phyloP scores from a whole-genome alignment of 2,329 filamentous ascomycete genomes.

The Apiospora marii region DNA sequence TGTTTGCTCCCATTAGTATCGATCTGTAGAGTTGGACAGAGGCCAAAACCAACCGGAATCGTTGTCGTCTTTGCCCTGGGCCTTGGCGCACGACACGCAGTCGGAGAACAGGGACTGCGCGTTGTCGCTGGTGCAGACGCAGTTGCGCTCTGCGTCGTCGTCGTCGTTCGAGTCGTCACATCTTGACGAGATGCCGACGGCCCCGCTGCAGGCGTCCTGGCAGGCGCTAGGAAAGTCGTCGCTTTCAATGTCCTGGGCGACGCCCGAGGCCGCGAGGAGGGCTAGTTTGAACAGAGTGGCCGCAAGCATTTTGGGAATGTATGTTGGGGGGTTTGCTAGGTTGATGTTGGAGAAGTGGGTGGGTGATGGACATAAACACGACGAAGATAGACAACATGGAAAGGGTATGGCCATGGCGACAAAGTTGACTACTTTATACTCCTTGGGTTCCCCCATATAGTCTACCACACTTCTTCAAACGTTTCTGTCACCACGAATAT shows the following conservation, averaged over 20 bases:
- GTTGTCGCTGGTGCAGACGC: not conserved
- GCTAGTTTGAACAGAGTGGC: not conserved
- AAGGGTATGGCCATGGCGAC: no score
- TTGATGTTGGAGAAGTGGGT: not conserved
- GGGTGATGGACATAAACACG: not conserved
- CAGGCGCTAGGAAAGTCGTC: not conserved
- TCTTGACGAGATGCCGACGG: not conserved
- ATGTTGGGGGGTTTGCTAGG: not conserved
- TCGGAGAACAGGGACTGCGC: not conserved
- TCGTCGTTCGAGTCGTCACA: not conserved
- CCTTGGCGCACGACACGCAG: not conserved
- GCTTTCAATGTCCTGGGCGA: not conserved
- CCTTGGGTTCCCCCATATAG: no score
- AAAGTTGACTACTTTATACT: not conserved
- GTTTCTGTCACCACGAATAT: no score
- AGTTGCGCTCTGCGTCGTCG: not conserved
- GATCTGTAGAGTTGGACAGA: not conserved
- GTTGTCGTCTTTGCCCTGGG: not conserved
- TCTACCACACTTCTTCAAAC: no score
- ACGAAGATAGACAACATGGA: no score
- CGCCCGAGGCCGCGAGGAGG: not conserved
- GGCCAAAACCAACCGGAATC: not conserved
- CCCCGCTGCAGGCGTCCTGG: not conserved
- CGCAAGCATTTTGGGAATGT: not conserved
- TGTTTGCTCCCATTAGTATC: not conserved